A percentile compares a stretch with the other conserved stretches of the same genome.
Conservation (phyloP, 1,284 basidiomycete genomes). For the Takashimella koratensis region DNA sequence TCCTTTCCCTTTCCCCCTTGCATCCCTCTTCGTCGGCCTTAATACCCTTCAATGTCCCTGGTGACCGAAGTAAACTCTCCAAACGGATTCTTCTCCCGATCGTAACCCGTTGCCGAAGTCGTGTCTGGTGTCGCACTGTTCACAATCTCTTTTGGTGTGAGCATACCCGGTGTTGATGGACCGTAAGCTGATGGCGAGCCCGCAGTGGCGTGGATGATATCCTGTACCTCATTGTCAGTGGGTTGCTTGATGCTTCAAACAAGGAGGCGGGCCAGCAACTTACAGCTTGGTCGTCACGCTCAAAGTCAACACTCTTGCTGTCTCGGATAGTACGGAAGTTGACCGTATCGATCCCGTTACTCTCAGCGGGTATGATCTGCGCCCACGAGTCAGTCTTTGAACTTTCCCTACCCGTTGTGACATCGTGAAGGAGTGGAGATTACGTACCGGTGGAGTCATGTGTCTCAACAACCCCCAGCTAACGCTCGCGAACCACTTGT, state of each 20-base stretch:
- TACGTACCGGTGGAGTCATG: constrained; percentile 77
- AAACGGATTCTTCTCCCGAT: constrained; percentile 61
- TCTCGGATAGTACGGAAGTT: constrained; percentile 91
- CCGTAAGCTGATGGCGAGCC: constrained; percentile 46
- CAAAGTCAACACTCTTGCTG: constrained; percentile 82
- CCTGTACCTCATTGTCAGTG: constrained; percentile 12
- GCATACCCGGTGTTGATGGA: constrained; percentile 53
- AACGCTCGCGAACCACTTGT: constrained; percentile 96
- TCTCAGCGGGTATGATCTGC: constrained; percentile 81
- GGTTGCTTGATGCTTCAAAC: no score
- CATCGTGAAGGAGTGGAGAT: constrained; percentile 4
- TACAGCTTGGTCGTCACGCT: constrained; percentile 38
- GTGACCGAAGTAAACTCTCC: constrained; percentile 82
- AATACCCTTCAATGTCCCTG: constrained; percentile 53
- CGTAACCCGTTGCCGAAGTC: constrained; percentile 27
- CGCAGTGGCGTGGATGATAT: constrained; percentile 47
- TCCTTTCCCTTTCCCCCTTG: no score
- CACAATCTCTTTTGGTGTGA: constrained; percentile 47
- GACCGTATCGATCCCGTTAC: constrained; percentile 77
- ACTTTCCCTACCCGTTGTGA: no score
- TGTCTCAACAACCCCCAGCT: constrained; percentile 96
- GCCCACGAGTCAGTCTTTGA: no score
- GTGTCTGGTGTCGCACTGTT: constrained; percentile 31
- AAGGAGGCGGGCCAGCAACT: no score
- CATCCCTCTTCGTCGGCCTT: no score